Evolutionary conservation across 108 stramenopile species (phyloP).

Genomic region (Skeletonema potamos): DNA sequence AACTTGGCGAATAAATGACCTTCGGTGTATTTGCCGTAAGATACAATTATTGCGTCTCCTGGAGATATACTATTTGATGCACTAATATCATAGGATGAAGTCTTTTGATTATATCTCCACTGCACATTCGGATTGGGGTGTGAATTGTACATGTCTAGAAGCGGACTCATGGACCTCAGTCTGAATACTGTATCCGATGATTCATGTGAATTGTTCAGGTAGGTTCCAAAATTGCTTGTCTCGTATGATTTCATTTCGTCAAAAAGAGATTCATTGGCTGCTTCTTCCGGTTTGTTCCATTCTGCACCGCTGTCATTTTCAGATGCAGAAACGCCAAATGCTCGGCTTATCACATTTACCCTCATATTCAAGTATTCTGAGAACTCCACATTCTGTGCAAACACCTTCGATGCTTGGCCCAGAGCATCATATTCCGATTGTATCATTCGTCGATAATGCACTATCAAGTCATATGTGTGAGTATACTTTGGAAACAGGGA

Average conservation of each 20-base stretch:
- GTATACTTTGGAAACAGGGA: conserved; percentile 46
- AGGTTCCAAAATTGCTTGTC: conserved; percentile 46
- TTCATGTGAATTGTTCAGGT: background rate
- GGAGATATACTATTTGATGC: conserved; percentile 48
- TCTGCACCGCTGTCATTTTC: conserved; percentile 32
- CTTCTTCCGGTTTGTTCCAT: conserved; percentile 10
- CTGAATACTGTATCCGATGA: conserved; percentile 20
- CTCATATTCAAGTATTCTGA: conserved; percentile 63
- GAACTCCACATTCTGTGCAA: conserved; percentile 42
- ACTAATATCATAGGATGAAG: conserved; percentile 55
- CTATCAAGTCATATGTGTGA: conserved; percentile 41
- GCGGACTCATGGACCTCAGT: conserved; percentile 71
- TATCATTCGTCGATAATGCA: conserved; percentile 61
- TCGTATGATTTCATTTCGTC: conserved; percentile 59
- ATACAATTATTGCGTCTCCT: conserved; percentile 52
- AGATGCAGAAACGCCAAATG: conserved; percentile 57
- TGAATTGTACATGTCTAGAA: conserved; percentile 81
- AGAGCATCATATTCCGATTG: conserved; percentile 70
- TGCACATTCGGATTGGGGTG: conserved; percentile 72
- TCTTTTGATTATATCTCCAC: conserved; percentile 51
- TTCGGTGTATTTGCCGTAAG: conserved; percentile 73
- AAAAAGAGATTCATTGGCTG: conserved; percentile 20
- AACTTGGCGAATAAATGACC: conserved; percentile 75
- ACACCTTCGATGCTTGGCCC: conserved; percentile 36
- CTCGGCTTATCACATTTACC: conserved; percentile 72